phyloP scores from a whole-genome alignment of 2,329 filamentous ascomycete species.

The Juglanconis juglandina region DNA sequence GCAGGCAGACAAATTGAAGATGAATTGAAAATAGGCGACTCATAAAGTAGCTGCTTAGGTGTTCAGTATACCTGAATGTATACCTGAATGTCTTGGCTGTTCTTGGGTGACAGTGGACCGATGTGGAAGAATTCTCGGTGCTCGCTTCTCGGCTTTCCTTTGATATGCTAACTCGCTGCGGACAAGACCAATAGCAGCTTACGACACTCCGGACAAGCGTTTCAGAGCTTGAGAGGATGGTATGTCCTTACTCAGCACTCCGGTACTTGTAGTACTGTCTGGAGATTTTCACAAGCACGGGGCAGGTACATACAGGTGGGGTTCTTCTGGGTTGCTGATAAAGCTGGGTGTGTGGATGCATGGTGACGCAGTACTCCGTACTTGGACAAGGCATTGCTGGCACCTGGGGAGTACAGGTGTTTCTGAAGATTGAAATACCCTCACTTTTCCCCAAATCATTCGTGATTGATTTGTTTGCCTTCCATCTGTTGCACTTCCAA shows the following conservation, averaged over 20 bases:
- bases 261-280: too few relatives aligned
- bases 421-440: neutral
- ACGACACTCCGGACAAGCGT: neutral
- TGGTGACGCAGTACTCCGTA: slow-evolving; percentile 6
- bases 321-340: neutral
- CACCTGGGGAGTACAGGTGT: too few relatives aligned
- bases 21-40: neutral
- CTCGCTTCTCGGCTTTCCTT: neutral
- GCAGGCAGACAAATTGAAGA: neutral
- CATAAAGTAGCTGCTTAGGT: neutral
- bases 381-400: too few relatives aligned
- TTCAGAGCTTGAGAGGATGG: neutral
- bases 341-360: slow-evolving; percentile 6
- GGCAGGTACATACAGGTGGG: neutral
- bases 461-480: neutral
- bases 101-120: neutral
- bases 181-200: too few relatives aligned
- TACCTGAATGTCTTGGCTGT: neutral
- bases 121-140: neutral
- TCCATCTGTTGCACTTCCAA: neutral
- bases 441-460: neutral
- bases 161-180: neutral
- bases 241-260: too few relatives aligned
- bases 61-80: neutral
- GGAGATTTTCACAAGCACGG: too few relatives aligned